These are phyloP conservation scores for Marasmius oreades DNA, from an alignment of 1,284 basidiomycete genomes.

Conservation along the genomic window DNA sequence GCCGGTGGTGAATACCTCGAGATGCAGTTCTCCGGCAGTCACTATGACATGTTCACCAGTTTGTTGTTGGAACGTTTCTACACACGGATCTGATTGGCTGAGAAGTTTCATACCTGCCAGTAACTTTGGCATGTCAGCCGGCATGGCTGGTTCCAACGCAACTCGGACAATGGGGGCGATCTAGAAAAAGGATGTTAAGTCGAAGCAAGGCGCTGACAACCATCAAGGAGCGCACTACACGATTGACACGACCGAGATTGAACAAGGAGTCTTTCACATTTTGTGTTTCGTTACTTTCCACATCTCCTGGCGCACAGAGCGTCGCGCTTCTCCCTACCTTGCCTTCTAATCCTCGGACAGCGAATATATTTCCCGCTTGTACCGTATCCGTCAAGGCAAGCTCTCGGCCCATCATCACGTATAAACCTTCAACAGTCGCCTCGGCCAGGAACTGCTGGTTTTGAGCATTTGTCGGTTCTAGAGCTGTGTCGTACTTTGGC, in stretches of 20 bases:
- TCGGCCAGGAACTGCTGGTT: conserved; percentile 71
- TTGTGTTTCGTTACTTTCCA: conserved; percentile 5
- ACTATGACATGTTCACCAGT: conserved; percentile 98
- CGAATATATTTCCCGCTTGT: conserved; percentile 95
- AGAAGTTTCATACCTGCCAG: conserved; percentile 86
- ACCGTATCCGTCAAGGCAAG: conserved; percentile 82
- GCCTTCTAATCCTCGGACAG: conserved; percentile 87
- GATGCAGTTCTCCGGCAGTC: conserved; percentile 93
- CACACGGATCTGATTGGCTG: conserved; percentile 95
- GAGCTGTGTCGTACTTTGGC: conserved; percentile 82
- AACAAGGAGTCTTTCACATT: conserved; percentile 55
- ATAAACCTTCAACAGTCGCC: conserved; percentile 74
- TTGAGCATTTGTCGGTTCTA: conserved; percentile 63
- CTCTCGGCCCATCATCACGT: conserved; percentile 98
- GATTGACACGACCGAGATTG: conserved; percentile 80
- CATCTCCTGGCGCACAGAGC: conserved; percentile 62
- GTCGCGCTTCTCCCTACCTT: conserved; percentile 92
- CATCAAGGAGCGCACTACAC: conserved; percentile 50
- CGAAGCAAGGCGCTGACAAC: conserved; percentile 2
- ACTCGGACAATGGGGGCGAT: conserved; percentile 92
- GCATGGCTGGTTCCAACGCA: conserved; percentile 85
- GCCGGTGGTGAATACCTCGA: conserved; percentile 63
- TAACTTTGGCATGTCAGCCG: conserved; percentile 93
- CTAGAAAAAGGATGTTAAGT: conserved; percentile 34
- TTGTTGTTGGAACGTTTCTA: conserved; percentile 94